These are phyloP conservation scores for Keqinozyma sinolaborantium DNA, from an alignment of 1,139 yeast species.

Conservation along the genomic window DNA sequence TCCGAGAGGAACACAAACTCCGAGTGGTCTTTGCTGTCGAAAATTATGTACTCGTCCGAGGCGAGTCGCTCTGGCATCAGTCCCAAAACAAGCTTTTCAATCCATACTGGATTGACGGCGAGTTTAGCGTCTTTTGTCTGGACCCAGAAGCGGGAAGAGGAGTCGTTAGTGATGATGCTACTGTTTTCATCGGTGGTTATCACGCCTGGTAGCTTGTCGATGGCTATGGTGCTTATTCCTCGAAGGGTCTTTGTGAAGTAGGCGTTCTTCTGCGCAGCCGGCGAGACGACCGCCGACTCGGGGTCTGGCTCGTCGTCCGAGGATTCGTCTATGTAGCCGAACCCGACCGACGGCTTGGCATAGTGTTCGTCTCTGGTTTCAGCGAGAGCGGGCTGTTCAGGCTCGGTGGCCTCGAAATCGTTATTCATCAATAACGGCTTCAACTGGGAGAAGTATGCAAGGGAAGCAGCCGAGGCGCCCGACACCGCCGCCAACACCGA, in stretches of 20 bases:
- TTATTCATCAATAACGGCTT: slow-evolving; percentile 27
- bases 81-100: slow-evolving; percentile 1
- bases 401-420: slow-evolving; percentile 5
- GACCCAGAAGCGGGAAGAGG: slow-evolving; percentile 5
- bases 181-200: slow-evolving; percentile 1
- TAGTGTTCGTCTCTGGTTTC: slow-evolving; percentile 15
- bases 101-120: slow-evolving; percentile 7
- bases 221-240: slow-evolving; percentile 4
- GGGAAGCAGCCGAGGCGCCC: slow-evolving; percentile 9
- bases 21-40: slow-evolving; percentile 4
- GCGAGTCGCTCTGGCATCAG: slow-evolving; percentile 3
- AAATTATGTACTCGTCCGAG: slow-evolving; percentile 4
- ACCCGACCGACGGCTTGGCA: slow-evolving; percentile 29
- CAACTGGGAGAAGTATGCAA: slow-evolving; percentile 27
- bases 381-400: neutral
- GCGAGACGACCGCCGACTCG: slow-evolving; percentile 3
- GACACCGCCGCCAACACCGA: slow-evolving; percentile 19
- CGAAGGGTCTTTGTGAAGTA: slow-evolving; percentile 5
- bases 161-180: slow-evolving; percentile 4
- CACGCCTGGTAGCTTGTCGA: slow-evolving; percentile 8
- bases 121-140: slow-evolving; percentile 4
- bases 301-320: slow-evolving; percentile 13
- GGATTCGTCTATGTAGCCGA: slow-evolving; percentile 32
- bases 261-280: slow-evolving; percentile 1
- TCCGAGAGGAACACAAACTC: slow-evolving; percentile 20